Evolutionary conservation across 164 flowering plant genomes (phyloP), one percentile per base, ranked within the genome.

Genomic region (Taxillus chinensis): DNA sequence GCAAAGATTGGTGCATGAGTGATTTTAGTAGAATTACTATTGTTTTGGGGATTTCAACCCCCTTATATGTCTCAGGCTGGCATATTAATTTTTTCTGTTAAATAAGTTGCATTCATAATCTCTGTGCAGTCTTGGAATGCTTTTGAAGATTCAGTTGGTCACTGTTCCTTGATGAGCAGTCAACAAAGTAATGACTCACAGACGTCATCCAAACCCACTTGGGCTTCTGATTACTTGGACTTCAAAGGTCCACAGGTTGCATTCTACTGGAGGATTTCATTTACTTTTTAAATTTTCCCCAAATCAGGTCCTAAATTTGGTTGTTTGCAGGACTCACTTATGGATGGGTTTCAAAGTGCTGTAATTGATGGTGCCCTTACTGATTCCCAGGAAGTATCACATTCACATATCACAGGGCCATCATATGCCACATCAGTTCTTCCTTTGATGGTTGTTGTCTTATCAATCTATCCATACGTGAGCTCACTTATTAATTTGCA

Each of bases 71-170:
- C 15, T 45, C 7, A 16, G 38, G 38, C 37, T 39, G 38, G 27
- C 17, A 16, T 27, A 27, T 27, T 27, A 27, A 27, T 27, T 27
- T 27, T 57, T 39, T 48, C n/a, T 38, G 52, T 45, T 10, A 16
- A 39, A 37, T 27, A n/a, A 3, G 42, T 27, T 27, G 46, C 38
- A 5, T 8, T 17, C 42, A 7, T 13, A 57, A 39, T 61, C 11
- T 63, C 14, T 67, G 41, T 62, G 61, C 82, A 88, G 92, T 52
- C 74, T 52, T 86, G 95, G 96, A 84, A 78, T 79, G 86, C 93
- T 17, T 91, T 91, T 76, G 84, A 74, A 62, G 80, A 76, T 67
- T 65, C 80, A 62, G 53, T 3, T 60, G 74, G 62, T 39, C 61
- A 62, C 55, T 62, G 61, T 66, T 55, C 77, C 10, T 38, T 60